Evolutionary conservation across 768 basidiomycete species (phyloP), one percentile per base, ranked within the genome.

Genomic region (Leccinum barrowsii): DNA sequence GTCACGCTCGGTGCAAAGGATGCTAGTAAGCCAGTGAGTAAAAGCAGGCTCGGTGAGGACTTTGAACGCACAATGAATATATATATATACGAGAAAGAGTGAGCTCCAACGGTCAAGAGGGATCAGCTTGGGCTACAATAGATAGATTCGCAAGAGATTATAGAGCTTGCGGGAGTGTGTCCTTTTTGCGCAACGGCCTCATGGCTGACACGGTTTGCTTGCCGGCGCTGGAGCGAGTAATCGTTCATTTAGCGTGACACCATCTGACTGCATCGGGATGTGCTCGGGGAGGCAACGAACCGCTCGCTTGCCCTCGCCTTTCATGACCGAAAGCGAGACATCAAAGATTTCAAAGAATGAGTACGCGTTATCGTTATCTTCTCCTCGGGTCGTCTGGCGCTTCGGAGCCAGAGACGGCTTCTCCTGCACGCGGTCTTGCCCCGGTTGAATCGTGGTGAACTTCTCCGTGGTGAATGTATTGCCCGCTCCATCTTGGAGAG

Each of bases 191-290:
- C 48, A 55, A 62, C 59, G 30, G 63, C 72, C 73, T 73, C 72
- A 59, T 74, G 72, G 53, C 61, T 7, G 51, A 64, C 72, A 73
- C 73, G 72, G 71, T 74, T 60, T 63, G 65, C 68, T 69, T 70
- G 69, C 67, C 63, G 62, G 63, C 13, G 68, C 58, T 63, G 57
- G 51, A 54, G 59, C 54, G 59, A 67, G 71, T 73, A 71, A 71
- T 66, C n/a, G 58, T 60, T 64, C 66, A 61, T 69, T 63, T 44
- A 24, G 24, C 24, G 24, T 24, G 24, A 24, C 24, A 24, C 24
- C 24, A 24, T 24, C 24, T 24, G 24, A 24, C 24, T 24, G 24
- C 24, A 24, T 24, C 24, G 24, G 24, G 24, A 24, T 24, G 24
- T 24, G 24, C 24, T 24, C 24, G 24, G 24, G 24, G 24, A 24